Base-by-base conservation (phyloP, 495 filamentous ascomycete species). In the Hyaloscypha variabilis region DNA sequence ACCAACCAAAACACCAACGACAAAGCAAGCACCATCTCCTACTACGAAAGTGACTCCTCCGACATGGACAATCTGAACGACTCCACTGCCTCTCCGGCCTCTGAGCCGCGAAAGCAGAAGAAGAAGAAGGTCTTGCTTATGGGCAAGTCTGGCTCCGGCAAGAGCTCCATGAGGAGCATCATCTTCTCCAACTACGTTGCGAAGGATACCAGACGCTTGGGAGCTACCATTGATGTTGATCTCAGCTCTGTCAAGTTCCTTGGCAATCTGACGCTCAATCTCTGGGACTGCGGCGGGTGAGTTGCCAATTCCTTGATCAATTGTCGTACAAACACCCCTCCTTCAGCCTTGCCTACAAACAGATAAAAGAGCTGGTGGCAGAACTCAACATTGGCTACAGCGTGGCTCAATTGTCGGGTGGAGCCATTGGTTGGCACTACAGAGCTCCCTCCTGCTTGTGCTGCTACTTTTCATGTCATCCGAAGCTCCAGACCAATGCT, bases 61-160 rank as follows among this genome's bases (percentile, higher is more conserved):
- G 13, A 8, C 39, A 61, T 62, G 62, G 62, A 55, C 31, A 65
- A 52, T 13, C 62, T 65, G 21, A 61, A 29, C 25, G 67, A 65
- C 31, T 36, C 62, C 17, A 56, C 58, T n/a, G 34, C 53, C 1
- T 69, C 67, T 13, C 69, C 66, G 1, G 63, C 26, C 25, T 60
- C 63, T 11, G 68, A 71, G 63, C 66, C 63, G 3, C 66, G 69
- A 67, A 86, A 86, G 66, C 80, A 83, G 24, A 86, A 86, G 78
- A 86, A 85, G 77, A 84, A 86, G 73, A 86, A 86, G 75, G 83
- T 86, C 28, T 76, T 86, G 8, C 75, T 86, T 58, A 86, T 86
- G 94, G 95, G 95, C 67, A 97, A 97, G 80, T 94, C 90, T 67
- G 95, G 95, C 64, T 96, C 94, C n/a, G 95, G 95, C n/a, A 99